Base-by-base conservation (phyloP, 345 rosid species). In the Sapria himalayana region DNA sequence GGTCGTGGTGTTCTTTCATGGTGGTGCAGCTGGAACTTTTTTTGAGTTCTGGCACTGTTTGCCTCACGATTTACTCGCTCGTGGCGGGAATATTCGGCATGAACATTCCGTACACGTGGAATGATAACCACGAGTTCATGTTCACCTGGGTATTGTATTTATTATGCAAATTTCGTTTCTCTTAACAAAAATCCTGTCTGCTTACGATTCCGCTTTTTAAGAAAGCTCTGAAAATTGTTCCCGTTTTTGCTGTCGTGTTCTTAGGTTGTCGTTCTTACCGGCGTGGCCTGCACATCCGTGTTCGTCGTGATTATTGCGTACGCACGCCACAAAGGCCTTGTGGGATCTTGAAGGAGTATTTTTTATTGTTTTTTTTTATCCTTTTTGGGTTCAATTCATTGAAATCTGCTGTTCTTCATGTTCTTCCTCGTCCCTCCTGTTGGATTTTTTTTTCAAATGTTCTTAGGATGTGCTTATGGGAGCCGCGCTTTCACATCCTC, bases 101-200 rank as follows among this genome's bases (percentile, higher is more conserved):
- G 95, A 91, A 91, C 62, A 79, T 91, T 52, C 99, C 93, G 6
- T 91, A 73, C 49, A 52, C 72, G 5, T 91, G 95, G 99, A 91
- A 74, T 32, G 39, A 64, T 0, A 0, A 46, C 48, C 78, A 89
- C 43, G 85, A 74, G 23, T 84, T 67, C 76, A 49, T 84, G 43
- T 91, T 91, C 54, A 74, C 72, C 74, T 67, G 85, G 72, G 99
- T 91, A 64, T 0, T 69, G 40, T 37, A 23, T 41, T 7, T 27
- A 29, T 40, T 46, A 27, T 7, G 42, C 19, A 4, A 43, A 35
- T 13, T 29, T 31, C 22, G 50, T 38, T 46, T 2, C 37, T 29
- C 46, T 13, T 7, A 34, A 39, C 16, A 10, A 21, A 19, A 19
- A 31, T 15, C 36, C n/a, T 15, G 2, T 5, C 9, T 19, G 20